Conservation (phyloP, 805 yeast species). For the Torulaspora delbrueckii region DNA sequence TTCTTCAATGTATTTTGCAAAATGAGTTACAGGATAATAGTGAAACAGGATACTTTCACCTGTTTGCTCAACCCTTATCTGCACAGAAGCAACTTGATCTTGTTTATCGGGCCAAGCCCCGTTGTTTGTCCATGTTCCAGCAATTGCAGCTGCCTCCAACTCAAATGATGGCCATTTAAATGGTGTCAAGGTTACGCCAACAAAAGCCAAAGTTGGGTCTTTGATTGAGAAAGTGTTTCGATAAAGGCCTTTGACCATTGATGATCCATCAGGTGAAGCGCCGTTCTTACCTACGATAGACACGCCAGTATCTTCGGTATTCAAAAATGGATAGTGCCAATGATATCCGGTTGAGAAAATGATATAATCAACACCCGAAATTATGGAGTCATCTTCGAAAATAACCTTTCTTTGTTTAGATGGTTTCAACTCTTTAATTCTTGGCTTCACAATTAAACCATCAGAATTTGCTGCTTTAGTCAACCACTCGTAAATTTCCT, state of each 20-base stretch:
- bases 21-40: conserved; percentile 31
- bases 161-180: conserved; percentile 49
- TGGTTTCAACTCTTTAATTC: conserved; percentile 30
- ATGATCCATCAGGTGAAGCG: conserved; percentile 12
- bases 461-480: conserved; percentile 38
- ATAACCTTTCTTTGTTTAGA: conserved; percentile 28
- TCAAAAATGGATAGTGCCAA: conserved; percentile 22
- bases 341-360: conserved; percentile 48
- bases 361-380: conserved; percentile 23
- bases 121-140: conserved; percentile 49
- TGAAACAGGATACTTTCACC: conserved; percentile 33
- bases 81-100: conserved; percentile 12
- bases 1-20: conserved; percentile 8
- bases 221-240: conserved; percentile 42
- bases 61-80: conserved; percentile 21
- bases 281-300: conserved; percentile 5
- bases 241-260: conserved; percentile 39
- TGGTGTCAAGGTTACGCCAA: conserved; percentile 41
- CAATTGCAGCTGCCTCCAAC: conserved; percentile 48
- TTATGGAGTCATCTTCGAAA: conserved; percentile 35
- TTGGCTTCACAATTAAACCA: conserved; percentile 36
- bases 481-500: conserved; percentile 40
- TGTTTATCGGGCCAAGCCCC: conserved; percentile 28
- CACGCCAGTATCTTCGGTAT: conserved; percentile 9
- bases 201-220: conserved; percentile 44